These are phyloP conservation scores for Talaromyces albobiverticillius DNA, from an alignment of 2,329 filamentous ascomycete genomes.

Conservation along the genomic window DNA sequence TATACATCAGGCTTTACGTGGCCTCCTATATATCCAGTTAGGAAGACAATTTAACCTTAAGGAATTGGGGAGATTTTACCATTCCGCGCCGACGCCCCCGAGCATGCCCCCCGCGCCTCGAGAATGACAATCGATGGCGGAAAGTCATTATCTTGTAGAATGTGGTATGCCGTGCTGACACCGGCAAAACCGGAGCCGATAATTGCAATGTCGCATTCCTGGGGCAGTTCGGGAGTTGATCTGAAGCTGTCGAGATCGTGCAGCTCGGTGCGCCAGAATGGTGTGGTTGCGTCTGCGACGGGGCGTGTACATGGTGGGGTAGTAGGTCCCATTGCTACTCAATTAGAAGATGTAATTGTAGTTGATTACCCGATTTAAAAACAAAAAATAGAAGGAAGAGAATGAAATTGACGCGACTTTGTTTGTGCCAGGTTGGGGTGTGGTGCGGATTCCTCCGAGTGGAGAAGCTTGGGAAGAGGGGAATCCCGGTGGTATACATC, in stretches of 20 bases:
- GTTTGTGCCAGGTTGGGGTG: neutral
- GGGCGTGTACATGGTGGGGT: constrained; percentile 18
- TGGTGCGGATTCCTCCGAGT: neutral
- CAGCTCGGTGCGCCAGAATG: constrained; percentile 36
- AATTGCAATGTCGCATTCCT: constrained; percentile 27
- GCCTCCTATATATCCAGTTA: constrained; percentile 24
- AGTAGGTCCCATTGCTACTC: neutral
- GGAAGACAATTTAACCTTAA: too few species aligned
- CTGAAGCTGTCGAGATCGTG: constrained; percentile 28
- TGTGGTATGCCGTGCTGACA: constrained; percentile 29
- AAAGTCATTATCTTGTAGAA: constrained; percentile 25
- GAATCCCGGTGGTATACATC: neutral
- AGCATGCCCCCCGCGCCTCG: constrained; percentile 34
- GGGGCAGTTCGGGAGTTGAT: constrained; percentile 24
- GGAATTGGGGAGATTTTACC: constrained; percentile 23
- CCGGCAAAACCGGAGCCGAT: constrained; percentile 38
- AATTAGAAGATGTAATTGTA: neutral
- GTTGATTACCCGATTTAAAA: too few species aligned
- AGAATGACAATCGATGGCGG: constrained; percentile 29
- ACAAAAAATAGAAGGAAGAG: neutral
- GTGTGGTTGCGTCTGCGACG: constrained; percentile 30
- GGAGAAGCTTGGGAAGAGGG: neutral
- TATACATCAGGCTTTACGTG: constrained; percentile 45
- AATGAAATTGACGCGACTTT: neutral
- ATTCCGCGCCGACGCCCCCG: constrained; percentile 37